phyloP scores from a whole-genome alignment of 2,329 filamentous ascomycete species.

The Cercospora canescens region DNA sequence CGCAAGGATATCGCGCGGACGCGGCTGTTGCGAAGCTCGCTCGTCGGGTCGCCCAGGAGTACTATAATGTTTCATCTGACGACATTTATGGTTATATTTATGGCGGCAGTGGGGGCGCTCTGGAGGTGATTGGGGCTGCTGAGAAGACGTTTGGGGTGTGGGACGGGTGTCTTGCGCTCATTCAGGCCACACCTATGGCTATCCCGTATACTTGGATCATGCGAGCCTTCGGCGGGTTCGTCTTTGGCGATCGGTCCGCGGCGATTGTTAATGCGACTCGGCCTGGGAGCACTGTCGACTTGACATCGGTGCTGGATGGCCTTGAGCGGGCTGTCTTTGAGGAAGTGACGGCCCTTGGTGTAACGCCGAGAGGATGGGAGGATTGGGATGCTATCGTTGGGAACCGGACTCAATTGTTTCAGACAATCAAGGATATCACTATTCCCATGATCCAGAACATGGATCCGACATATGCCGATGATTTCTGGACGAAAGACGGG shows the following conservation, averaged over 20 bases:
- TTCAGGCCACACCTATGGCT: background rate
- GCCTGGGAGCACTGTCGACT: background rate
- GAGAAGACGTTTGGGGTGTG: background rate
- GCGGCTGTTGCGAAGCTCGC: background rate
- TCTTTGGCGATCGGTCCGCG: background rate
- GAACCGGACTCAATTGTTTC: background rate
- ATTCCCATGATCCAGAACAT: background rate
- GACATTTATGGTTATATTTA: background rate
- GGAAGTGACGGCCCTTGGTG: background rate
- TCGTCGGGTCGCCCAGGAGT: background rate
- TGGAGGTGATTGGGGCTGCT: background rate
- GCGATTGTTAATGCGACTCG: background rate
- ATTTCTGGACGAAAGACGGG: background rate
- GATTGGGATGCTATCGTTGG: background rate
- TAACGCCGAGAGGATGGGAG: background rate
- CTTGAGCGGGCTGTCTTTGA: background rate
- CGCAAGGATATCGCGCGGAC: background rate
- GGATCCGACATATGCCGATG: background rate
- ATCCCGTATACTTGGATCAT: background rate
- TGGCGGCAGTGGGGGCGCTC: background rate
- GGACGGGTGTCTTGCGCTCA: background rate
- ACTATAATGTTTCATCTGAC: background rate
- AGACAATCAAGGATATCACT: background rate
- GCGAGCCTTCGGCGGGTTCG: background rate
- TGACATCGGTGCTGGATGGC: background rate